phyloP scores from a whole-genome alignment of 1,139 yeast species.

The Pichia sp. region DNA sequence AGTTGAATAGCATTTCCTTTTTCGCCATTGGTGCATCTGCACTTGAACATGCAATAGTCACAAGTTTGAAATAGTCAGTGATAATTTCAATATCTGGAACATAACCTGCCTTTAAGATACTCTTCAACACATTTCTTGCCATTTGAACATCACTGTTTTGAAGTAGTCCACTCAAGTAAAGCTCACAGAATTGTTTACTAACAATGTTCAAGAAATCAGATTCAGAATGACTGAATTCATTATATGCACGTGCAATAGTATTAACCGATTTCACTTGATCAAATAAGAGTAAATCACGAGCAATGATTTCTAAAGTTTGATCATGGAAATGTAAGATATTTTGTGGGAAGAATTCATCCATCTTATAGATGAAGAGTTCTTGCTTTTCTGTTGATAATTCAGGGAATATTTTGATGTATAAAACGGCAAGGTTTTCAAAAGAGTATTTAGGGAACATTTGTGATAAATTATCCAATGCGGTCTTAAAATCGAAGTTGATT shows the following conservation, averaged over 20 bases:
- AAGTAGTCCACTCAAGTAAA: constrained; percentile 17
- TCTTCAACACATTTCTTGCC: constrained; percentile 18
- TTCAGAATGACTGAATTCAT: constrained; percentile 9
- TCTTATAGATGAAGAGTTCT: constrained; percentile 4
- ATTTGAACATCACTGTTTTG: constrained; percentile 20
- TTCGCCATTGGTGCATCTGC: constrained; percentile 19
- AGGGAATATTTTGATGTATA: constrained; percentile 12
- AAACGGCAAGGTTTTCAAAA: constrained; percentile 9
- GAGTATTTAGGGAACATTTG: constrained; percentile 11
- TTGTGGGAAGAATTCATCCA: constrained; percentile 5
- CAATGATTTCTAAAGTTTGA: constrained; percentile 10
- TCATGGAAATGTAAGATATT: constrained; percentile 19
- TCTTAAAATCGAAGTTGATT: neutral
- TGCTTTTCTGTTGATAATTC: constrained; percentile 3
- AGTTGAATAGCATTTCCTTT: constrained; percentile 26
- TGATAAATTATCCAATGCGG: neutral
- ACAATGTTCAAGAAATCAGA: constrained; percentile 9
- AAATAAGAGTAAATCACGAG: constrained; percentile 1
- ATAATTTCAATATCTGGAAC: constrained; percentile 17
- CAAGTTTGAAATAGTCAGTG: constrained; percentile 20
- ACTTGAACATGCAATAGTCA: constrained; percentile 13
- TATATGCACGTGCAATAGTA: constrained; percentile 9
- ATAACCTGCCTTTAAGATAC: constrained; percentile 9
- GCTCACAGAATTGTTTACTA: constrained; percentile 10
- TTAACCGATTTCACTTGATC: constrained; percentile 1